phyloP scores from a whole-genome alignment of 2,329 filamentous ascomycete genomes.

The Colletotrichum noveboracense region DNA sequence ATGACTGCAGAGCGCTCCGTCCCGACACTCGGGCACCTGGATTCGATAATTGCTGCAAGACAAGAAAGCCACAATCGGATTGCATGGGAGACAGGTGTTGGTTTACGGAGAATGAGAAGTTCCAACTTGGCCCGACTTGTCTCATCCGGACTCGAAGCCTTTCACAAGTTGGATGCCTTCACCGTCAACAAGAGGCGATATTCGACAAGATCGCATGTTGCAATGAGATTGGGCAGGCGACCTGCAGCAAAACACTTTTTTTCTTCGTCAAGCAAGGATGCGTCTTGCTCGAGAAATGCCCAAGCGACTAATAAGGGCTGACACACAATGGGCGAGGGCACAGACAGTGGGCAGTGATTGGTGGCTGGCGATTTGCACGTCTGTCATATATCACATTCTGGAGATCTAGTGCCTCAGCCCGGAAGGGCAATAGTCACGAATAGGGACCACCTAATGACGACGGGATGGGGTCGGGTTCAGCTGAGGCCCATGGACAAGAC shows the following conservation, averaged over 20 bases:
- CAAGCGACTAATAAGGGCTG: neutral
- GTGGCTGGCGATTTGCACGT: neutral
- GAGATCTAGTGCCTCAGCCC: conserved; percentile 12
- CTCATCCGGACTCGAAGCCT: neutral
- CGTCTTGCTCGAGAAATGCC: neutral
- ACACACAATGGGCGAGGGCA: neutral
- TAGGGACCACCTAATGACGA: neutral
- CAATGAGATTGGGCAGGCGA: neutral
- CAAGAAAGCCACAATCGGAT: conserved; percentile 3
- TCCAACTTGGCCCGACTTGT: neutral
- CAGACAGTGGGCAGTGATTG: neutral
- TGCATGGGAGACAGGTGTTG: conserved; percentile 11
- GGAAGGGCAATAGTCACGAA: conserved; percentile 17
- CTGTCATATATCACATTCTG: conserved; percentile 10
- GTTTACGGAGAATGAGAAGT: neutral
- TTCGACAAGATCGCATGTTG: neutral
- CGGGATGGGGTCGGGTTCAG: neutral
- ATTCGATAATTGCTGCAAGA: neutral
- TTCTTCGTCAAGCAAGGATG: neutral
- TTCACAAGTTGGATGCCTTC: neutral
- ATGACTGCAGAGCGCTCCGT: conserved; percentile 5
- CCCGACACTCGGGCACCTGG: conserved; percentile 17
- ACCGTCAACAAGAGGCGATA: neutral
- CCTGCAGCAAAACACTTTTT: neutral
- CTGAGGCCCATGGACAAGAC: neutral